phyloP scores from a whole-genome alignment of 805 yeast genomes.

The Hanseniaspora clermontiae region DNA sequence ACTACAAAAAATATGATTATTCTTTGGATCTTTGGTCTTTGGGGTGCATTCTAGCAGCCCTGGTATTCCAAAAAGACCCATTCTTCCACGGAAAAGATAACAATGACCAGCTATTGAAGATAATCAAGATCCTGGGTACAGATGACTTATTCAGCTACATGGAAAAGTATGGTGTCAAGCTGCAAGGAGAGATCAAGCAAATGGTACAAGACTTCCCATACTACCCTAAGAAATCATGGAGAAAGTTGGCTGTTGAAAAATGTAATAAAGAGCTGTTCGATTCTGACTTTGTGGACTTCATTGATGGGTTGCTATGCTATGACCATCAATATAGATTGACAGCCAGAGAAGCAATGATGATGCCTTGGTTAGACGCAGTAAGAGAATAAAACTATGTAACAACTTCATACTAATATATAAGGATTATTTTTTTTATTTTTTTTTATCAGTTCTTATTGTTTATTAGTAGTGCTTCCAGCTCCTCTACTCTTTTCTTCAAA shows the following conservation, averaged over 20 bases:
- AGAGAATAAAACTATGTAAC: constrained; percentile 10
- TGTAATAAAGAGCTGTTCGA: constrained; percentile 51
- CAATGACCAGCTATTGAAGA: constrained; percentile 81
- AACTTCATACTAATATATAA: background rate
- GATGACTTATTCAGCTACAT: constrained; percentile 61
- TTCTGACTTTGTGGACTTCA: constrained; percentile 65
- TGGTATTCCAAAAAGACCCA: constrained; percentile 81
- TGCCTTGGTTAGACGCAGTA: constrained; percentile 32
- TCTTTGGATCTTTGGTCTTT: constrained; percentile 88
- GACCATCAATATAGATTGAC: constrained; percentile 84
- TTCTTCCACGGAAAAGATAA: constrained; percentile 85
- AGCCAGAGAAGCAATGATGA: constrained; percentile 78
- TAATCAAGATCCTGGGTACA: constrained; percentile 77
- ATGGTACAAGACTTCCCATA: constrained; percentile 36
- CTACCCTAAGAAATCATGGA: constrained; percentile 81
- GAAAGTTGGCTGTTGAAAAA: constrained; percentile 47
- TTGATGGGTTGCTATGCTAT: constrained; percentile 65
- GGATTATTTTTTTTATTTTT: background rate
- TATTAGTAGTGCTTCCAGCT: background rate
- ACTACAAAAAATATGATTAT: constrained; percentile 78
- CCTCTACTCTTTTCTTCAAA: constrained; percentile 28
- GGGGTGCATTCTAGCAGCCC: constrained; percentile 86
- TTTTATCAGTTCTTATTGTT: background rate
- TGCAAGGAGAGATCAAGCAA: constrained; percentile 66
- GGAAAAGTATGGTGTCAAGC: constrained; percentile 53